A percentile compares a stretch with the other conserved stretches of the same genome.
These are phyloP conservation scores for Firmiana major DNA, from an alignment of 345 rosid genomes.

Conservation along the genomic window DNA sequence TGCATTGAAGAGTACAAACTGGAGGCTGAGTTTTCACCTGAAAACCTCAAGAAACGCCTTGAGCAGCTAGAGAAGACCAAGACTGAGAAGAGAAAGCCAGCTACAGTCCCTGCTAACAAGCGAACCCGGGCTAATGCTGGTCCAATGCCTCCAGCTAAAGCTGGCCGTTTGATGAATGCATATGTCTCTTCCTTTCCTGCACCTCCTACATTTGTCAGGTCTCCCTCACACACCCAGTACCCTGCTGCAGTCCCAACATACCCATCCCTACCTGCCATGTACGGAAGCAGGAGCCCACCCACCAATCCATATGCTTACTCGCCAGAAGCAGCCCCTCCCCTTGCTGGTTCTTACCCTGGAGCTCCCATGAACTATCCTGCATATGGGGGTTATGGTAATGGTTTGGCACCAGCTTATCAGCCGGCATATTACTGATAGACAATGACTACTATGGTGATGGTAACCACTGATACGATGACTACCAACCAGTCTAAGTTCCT, in stretches of 20 bases:
- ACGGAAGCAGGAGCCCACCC: slow-evolving; percentile 62
- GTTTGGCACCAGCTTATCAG: slow-evolving; percentile 71
- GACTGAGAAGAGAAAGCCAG: slow-evolving; percentile 81
- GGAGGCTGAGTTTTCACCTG: slow-evolving; percentile 81
- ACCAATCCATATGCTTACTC: slow-evolving; percentile 58
- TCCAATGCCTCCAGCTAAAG: slow-evolving; percentile 99
- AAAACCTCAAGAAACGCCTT: slow-evolving; percentile 93
- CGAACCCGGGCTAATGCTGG: slow-evolving; percentile 86
- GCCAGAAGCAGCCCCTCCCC: slow-evolving; percentile 52
- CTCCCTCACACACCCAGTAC: slow-evolving; percentile 79
- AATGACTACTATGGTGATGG: slow-evolving; percentile 49
- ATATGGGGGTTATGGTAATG: slow-evolving; percentile 52
- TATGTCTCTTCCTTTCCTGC: slow-evolving; percentile 92
- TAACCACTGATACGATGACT: slow-evolving; percentile 72
- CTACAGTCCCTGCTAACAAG: slow-evolving; percentile 86
- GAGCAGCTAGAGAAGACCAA: slow-evolving; percentile 93
- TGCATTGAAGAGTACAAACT: slow-evolving; percentile 99
- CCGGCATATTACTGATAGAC: slow-evolving; percentile 84
- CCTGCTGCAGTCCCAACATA: slow-evolving; percentile 55
- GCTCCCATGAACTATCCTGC: slow-evolving; percentile 60
- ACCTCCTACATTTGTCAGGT: slow-evolving; percentile 70
- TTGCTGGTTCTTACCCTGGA: slow-evolving; percentile 47
- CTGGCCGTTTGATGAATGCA: slow-evolving; percentile 92
- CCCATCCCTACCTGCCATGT: slow-evolving; percentile 64
- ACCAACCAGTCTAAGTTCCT: slow-evolving; percentile 34